Evolutionary conservation across 352 stramenopile genomes (phyloP).

Genomic region (Globisporangium okanoganense): DNA sequence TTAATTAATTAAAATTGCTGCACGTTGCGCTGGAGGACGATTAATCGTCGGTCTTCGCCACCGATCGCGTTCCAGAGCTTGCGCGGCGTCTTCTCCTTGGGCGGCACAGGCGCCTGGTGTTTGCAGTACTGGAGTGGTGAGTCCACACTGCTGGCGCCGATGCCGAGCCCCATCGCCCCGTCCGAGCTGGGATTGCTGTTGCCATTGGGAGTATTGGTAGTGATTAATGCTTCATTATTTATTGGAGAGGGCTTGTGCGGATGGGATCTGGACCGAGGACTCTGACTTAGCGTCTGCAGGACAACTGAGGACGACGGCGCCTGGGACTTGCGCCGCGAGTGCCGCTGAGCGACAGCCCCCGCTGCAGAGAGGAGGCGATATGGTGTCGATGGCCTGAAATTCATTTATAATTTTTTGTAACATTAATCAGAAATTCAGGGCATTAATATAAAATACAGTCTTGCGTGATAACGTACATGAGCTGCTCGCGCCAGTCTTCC

Average conservation of each 20-base stretch:
- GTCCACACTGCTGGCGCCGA: constrained; percentile 11
- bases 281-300: constrained; percentile 24
- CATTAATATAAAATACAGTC: no score
- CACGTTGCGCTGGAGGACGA: constrained; percentile 60
- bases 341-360: constrained; percentile 12
- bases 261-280: constrained; percentile 14
- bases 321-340: constrained; percentile 22
- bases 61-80: constrained; percentile 79
- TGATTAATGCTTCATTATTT: neutral
- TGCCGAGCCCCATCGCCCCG: constrained; percentile 10
- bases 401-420: no score
- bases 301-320: constrained; percentile 17
- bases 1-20: constrained; percentile 7
- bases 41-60: constrained; percentile 65
- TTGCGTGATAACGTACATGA: constrained; percentile 26
- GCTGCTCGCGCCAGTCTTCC: constrained; percentile 39
- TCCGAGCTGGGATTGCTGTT: neutral
- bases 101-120: constrained; percentile 45
- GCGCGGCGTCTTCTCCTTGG: constrained; percentile 56
- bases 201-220: no score
- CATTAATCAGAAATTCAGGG: no score
- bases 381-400: constrained; percentile 25
- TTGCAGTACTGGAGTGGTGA: constrained; percentile 51
- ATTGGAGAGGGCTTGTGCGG: neutral
- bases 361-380: constrained; percentile 23